These are phyloP conservation scores for Tulasnella sp. DNA, from an alignment of 768 basidiomycete genomes.

Conservation along the genomic window DNA sequence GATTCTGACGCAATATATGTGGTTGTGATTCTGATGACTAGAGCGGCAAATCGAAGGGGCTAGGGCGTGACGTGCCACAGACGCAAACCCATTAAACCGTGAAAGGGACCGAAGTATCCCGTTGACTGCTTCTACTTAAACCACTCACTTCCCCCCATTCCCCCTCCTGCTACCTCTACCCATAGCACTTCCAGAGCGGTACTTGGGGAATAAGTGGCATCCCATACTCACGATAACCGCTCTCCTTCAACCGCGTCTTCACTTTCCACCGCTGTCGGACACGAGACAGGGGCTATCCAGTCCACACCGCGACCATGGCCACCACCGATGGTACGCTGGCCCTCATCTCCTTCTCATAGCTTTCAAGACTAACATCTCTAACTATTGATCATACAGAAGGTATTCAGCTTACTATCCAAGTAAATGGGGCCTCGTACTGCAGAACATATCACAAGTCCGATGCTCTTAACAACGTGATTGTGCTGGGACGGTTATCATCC, in stretches of 20 bases:
- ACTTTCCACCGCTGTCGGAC: neutral
- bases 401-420: conserved; percentile 21
- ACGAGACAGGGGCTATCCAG: conserved; percentile 25
- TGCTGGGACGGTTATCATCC: conserved; percentile 23
- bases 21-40: conserved; percentile 9
- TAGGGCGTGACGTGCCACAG: neutral
- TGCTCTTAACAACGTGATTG: conserved; percentile 20
- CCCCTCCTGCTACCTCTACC: neutral
- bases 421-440: neutral
- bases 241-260: neutral
- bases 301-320: conserved; percentile 24
- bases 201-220: neutral
- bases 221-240: neutral
- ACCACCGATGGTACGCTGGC: neutral
- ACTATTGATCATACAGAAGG: neutral
- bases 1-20: neutral
- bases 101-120: conserved; percentile 4
- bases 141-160: conserved; percentile 3
- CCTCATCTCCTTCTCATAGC: neutral
- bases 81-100: conserved; percentile 8
- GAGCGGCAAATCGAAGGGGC: neutral
- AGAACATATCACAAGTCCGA: conserved; percentile 23
- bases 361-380: neutral
- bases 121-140: conserved; percentile 15
- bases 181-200: neutral